These are phyloP conservation scores for Boechera divaricarpa DNA, from an alignment of 345 rosid genomes.

Conservation along the genomic window DNA sequence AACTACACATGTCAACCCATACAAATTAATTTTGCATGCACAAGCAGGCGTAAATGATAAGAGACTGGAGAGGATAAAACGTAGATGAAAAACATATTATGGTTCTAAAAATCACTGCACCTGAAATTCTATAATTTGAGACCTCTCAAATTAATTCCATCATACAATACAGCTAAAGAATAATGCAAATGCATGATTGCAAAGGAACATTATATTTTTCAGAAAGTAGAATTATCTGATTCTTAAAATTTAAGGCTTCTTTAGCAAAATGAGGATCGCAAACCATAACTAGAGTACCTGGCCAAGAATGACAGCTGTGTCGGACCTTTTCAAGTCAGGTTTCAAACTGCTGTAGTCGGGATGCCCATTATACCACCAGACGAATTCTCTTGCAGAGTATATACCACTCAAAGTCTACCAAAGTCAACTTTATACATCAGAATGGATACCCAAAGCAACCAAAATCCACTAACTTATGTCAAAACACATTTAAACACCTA, in stretches of 20 bases:
- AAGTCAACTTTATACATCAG: slow-evolving; percentile 14
- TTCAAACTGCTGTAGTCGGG: slow-evolving; percentile 69
- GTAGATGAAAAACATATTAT: not conserved
- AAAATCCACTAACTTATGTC: not conserved
- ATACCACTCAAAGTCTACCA: slow-evolving; percentile 68
- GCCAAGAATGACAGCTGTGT: slow-evolving; percentile 83
- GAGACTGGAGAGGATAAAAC: not conserved
- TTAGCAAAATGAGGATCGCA: not conserved
- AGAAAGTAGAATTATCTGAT: slow-evolving; percentile 2
- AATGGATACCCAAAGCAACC: slow-evolving; percentile 8
- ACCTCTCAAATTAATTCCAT: slow-evolving; percentile 5
- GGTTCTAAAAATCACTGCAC: not conserved
- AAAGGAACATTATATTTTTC: not conserved
- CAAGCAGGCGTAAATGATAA: too few relatives aligned
- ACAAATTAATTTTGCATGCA: too few relatives aligned
- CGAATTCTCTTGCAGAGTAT: slow-evolving; percentile 92
- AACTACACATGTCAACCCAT: not conserved
- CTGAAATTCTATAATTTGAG: not conserved
- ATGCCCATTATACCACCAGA: slow-evolving; percentile 99
- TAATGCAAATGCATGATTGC: not conserved
- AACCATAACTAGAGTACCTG: slow-evolving; percentile 56
- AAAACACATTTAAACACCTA: slow-evolving; percentile 2
- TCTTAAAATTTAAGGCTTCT: not conserved
- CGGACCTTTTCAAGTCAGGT: slow-evolving; percentile 74
- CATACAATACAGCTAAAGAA: not conserved